Base-by-base conservation (phyloP, 306 rosid species). In the Luffa acutangula region DNA sequence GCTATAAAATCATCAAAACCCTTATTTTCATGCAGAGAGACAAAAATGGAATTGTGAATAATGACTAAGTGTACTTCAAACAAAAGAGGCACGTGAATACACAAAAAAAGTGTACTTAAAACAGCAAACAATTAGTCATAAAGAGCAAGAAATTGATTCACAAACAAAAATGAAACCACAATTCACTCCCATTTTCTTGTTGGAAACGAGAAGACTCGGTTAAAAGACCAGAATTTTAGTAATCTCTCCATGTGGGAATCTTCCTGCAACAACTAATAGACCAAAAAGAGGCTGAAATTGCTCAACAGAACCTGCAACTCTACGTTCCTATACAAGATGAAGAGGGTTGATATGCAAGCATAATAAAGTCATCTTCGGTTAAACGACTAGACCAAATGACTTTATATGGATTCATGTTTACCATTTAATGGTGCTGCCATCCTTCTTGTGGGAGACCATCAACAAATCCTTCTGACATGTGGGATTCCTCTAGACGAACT, bases 1-100 rank as follows among this genome's bases (percentile, higher is more conserved):
- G 96, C 99, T 87, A 95, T 87, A 82, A 93, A 95, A 83, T 95
- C 97, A 81, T 95, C 97, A 86, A 95, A 95, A 48, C 99, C 93
- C 81, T 90, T 90, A 83, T 95, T 92, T 75, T 89, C 97, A 85
- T 90, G 92, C 74, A 93, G 88, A 84, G 96, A 90, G 78, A 89
- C 88, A 79, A 95, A 95, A 77, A 95, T 90, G 81, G 99, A 95
- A 79, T 90, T 94, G 69, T 97, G 97, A 82, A 95, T 97, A 14
- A 88, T 86, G 71, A 95, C 96, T n/a, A n/a, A n/a, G n/a, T n/a
- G n/a, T n/a, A n/a, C n/a, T n/a, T n/a, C n/a, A n/a, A n/a, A n/a
- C n/a, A 34, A 63, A 13, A 60, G 39, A 9, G 17, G 17, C 17
- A n/a, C 14, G 43, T 43, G 20, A 21, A 41, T 20, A n/a, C 51